Percentiles rank a stretch among this genome's conserved stretches.
Evolutionary conservation across 1,284 basidiomycete genomes (phyloP).

Genomic region (Papiliotrema terrestris): DNA sequence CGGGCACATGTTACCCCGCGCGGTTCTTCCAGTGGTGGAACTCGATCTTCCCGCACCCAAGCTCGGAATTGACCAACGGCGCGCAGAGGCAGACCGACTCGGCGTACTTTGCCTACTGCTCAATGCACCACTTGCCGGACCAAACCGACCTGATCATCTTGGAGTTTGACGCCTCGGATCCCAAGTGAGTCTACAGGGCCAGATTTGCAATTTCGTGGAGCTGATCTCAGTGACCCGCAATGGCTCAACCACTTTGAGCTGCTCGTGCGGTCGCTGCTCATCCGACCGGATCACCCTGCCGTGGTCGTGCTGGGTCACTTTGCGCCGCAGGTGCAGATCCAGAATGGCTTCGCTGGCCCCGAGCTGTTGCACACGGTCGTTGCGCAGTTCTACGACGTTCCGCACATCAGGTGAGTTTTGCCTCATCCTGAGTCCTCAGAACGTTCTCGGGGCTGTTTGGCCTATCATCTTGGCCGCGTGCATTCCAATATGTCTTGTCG

Average conservation of each 20-base stretch:
- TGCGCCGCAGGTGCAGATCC: slow-evolving; percentile 71
- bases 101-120: slow-evolving; percentile 89
- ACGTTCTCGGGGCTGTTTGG: too few species aligned
- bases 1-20: slow-evolving; percentile 80
- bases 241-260: slow-evolving; percentile 82
- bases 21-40: slow-evolving; percentile 95
- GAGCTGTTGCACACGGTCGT: slow-evolving; percentile 83
- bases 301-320: slow-evolving; percentile 90
- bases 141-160: slow-evolving; percentile 86
- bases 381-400: slow-evolving; percentile 92
- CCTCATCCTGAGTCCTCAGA: too few species aligned
- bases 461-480: not conserved
- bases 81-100: slow-evolving; percentile 84
- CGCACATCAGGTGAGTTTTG: slow-evolving; percentile 64
- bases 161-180: slow-evolving; percentile 85
- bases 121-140: slow-evolving; percentile 84
- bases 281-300: slow-evolving; percentile 81
- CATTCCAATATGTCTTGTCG: too few species aligned
- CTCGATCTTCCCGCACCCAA: slow-evolving; percentile 86
- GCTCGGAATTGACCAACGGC: slow-evolving; percentile 90
- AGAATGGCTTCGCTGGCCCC: slow-evolving; percentile 77
- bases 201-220: slow-evolving; percentile 3
- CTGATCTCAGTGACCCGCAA: slow-evolving; percentile 58
- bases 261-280: slow-evolving; percentile 80
- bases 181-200: slow-evolving; percentile 58